Percentiles rank a stretch among this genome's conserved stretches.
Conservation (phyloP, 768 basidiomycete species). For the Polyporus arcularius region DNA sequence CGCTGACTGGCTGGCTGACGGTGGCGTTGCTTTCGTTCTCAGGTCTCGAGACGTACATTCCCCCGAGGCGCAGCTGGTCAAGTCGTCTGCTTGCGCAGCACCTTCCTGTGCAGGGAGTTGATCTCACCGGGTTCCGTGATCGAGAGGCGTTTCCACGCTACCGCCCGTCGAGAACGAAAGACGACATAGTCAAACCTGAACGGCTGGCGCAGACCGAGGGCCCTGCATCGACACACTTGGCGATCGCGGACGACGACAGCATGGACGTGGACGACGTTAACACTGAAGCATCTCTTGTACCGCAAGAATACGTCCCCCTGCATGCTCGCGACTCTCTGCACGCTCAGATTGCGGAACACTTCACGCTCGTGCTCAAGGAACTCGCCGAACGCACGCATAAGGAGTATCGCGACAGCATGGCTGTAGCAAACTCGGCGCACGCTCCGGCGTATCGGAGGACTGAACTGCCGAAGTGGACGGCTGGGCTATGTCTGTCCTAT, state of each 20-base stretch:
- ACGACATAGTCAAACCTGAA: background rate
- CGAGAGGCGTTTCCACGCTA: constrained; percentile 23
- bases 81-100: constrained; percentile 51
- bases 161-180: constrained; percentile 13
- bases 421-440: constrained; percentile 46
- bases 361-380: constrained; percentile 58
- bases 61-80: constrained; percentile 27
- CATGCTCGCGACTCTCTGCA: constrained; percentile 70
- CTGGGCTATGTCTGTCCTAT: constrained; percentile 59
- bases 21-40: background rate
- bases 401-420: constrained; percentile 34
- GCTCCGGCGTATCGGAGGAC: constrained; percentile 53
- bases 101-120: constrained; percentile 6
- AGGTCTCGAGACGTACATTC: constrained; percentile 15
- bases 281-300: constrained; percentile 10
- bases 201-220: constrained; percentile 21
- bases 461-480: constrained; percentile 51
- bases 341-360: constrained; percentile 68
- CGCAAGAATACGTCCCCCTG: constrained; percentile 43
- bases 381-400: constrained; percentile 49
- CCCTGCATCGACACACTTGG: constrained; percentile 1
- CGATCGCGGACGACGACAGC: constrained; percentile 25
- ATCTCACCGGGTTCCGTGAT: constrained; percentile 11
- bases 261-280: constrained; percentile 68
- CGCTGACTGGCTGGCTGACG: background rate